Evolutionary conservation across 164 flowering plant genomes (phyloP), one percentile per base, ranked within the genome.

Genomic region (Protea cynaroides): DNA sequence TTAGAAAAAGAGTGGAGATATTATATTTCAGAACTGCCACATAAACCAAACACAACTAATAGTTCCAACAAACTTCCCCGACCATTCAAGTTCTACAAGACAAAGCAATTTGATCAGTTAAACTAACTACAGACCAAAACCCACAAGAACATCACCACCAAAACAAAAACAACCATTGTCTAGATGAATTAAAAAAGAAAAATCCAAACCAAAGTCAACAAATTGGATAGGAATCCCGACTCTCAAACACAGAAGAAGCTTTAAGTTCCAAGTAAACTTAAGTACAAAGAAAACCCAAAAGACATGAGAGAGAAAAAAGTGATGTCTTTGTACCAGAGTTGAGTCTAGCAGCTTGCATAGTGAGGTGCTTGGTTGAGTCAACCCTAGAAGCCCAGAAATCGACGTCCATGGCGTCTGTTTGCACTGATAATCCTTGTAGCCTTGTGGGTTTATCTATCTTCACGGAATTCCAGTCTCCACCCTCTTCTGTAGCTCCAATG

Each of bases 311-410:
- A 62, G 15, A 4, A 4, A 24, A 8, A 7, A 53, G 40, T 18
- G 52, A 19, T 9, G 34, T 7, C 25, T 34, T 1, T 62, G 57
- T 70, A 84, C 87, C 85, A 51, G 82, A 74, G 80, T 64, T 64
- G 62, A 73, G 68, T n/a, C 75, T 71, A 11, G 83, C 63, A 65
- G 86, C 69, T 13, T 74, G 83, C 64, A 72, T 69, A 61, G 82
- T 67, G 61, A 76, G 44, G 63, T 77, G 79, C 69, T 70, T 82
- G 58, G 80, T 34, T 11, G 88, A 71, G 56, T 73, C 79, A 60
- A 74, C 64, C 63, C 79, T 79, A 4, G 85, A 75, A 56, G 84
- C 70, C 86, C 84, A 80, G 74, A 80, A 80, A 56, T 79, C 85
- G 63, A 82, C 65, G 69, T 87, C 89, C 86, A 85, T 85, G 52